Evolutionary conservation across 2,329 filamentous ascomycete genomes (phyloP).

Genomic region (Fonsecaea multimorphosa): DNA sequence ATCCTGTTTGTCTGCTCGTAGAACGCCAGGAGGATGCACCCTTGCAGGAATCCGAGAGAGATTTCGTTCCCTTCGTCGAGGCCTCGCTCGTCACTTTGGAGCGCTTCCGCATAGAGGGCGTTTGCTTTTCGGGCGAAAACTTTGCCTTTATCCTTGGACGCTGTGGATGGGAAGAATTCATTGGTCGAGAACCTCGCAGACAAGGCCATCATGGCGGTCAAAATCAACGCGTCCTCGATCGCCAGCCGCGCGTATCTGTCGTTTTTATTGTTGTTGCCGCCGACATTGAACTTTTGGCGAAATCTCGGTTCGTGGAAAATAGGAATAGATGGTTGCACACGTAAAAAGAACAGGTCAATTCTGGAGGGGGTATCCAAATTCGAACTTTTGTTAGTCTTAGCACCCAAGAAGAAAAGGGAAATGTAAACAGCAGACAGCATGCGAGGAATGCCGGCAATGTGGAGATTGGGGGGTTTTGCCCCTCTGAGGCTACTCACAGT

Average conservation of each 20-base stretch:
- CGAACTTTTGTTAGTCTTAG: not conserved
- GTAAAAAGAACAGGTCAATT: constrained; percentile 11
- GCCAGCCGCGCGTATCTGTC: not conserved
- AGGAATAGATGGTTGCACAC: constrained; percentile 6
- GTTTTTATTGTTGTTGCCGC: not conserved
- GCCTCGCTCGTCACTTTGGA: not conserved
- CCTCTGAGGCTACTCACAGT: not conserved
- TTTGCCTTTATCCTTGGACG: constrained; percentile 4
- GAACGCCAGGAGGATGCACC: constrained; percentile 23
- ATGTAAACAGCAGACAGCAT: not conserved
- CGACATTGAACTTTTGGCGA: constrained; percentile 3
- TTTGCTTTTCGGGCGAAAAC: constrained; percentile 8
- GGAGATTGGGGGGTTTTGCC: too few species aligned
- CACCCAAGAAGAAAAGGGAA: not conserved
- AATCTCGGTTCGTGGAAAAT: constrained; percentile 13
- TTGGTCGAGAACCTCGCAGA: constrained; percentile 15
- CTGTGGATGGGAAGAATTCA: not conserved
- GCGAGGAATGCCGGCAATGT: not conserved
- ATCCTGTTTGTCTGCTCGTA: constrained; percentile 11
- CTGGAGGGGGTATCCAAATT: not conserved
- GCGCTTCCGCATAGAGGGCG: constrained; percentile 1
- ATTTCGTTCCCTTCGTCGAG: constrained; percentile 1
- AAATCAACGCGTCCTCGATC: constrained; percentile 11
- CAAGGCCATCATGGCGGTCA: constrained; percentile 11
- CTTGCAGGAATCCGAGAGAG: constrained; percentile 16